Percentiles rank a stretch among this genome's conserved stretches.
These are phyloP conservation scores for Epichloe sibirici DNA, from an alignment of 2,329 filamentous ascomycete species.

Conservation along the genomic window DNA sequence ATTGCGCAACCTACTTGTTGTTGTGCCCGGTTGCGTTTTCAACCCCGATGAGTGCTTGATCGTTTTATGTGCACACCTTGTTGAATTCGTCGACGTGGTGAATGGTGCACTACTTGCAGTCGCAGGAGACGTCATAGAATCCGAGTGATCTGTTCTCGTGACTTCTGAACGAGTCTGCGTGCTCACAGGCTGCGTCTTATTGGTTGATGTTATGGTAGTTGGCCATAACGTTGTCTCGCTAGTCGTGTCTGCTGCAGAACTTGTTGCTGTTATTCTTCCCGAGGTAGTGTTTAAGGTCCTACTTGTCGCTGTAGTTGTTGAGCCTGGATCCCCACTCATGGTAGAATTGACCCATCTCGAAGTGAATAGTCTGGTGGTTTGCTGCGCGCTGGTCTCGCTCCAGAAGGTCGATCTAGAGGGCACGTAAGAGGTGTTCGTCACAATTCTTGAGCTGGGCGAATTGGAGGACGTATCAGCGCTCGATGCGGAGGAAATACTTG, in stretches of 20 bases:
- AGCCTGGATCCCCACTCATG: background rate
- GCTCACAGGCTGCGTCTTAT: background rate
- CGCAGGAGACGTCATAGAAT: background rate
- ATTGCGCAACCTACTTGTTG: background rate
- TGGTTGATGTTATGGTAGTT: background rate
- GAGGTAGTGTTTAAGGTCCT: background rate
- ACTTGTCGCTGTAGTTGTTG: background rate
- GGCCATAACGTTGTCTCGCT: background rate
- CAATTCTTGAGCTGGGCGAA: background rate
- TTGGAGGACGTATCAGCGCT: background rate
- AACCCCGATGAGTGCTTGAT: background rate
- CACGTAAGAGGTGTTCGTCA: background rate
- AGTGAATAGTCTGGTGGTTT: background rate
- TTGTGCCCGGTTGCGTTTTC: background rate
- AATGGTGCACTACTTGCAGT: background rate
- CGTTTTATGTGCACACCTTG: background rate
- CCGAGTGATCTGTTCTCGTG: background rate
- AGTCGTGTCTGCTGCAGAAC: background rate
- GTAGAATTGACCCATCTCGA: conserved; percentile 2
- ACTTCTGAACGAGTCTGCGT: background rate
- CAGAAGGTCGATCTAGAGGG: background rate
- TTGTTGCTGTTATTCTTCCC: background rate
- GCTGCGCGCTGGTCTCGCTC: background rate
- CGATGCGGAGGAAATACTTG: background rate
- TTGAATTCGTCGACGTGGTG: background rate